Evolutionary conservation across 495 filamentous ascomycete species (phyloP), one percentile per base, ranked within the genome.

Genomic region (Cercophora newfieldiana): DNA sequence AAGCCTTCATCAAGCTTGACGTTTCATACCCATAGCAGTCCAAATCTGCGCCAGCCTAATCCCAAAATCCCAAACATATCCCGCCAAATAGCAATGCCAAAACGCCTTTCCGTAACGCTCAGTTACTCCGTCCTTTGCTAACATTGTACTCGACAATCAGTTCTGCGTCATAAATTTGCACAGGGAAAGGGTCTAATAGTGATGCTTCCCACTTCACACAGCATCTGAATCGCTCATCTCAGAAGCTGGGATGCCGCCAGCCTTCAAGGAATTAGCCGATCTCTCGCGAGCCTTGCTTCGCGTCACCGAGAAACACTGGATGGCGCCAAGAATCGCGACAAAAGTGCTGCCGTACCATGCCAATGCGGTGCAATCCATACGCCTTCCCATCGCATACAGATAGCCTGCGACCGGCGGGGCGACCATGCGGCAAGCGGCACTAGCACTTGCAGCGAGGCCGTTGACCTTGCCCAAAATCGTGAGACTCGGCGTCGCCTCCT

Each of bases 271-370:
- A 18, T 65, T 56, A 25, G 51, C 54, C 5, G 44, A 56, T 49
- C 19, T 60, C 56, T 67, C 59, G 33, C 59, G 58, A 16, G 49
- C 24, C 31, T 62, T 63, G n/a, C 71, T 82, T 26, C 85, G 79
- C 54, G 83, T 76, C 29, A 94, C 86, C 31, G 84, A 84, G 67
- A 89, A 88, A 31, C 91, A 81, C 67, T 95, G 91, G 8, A 89
- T 69, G 0, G 87, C 85, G 10, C 91, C 91, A 22, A 89, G 55
- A 1, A 90, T 66, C 8, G 91, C 91, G 21, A 93, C 83, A n/a
- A 90, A 28, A 1, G 84, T 80, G 70, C 89, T 92, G 7, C 81
- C 89, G 81, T 90, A 93, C 91, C 91, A 95, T 2, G 91, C 87
- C 29, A 95, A 71, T 7, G 87, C 89, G 1, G 90, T 93, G 68